Evolutionary conservation across 106 monocot species (phyloP).

Genomic region (Ottelia alismoides): DNA sequence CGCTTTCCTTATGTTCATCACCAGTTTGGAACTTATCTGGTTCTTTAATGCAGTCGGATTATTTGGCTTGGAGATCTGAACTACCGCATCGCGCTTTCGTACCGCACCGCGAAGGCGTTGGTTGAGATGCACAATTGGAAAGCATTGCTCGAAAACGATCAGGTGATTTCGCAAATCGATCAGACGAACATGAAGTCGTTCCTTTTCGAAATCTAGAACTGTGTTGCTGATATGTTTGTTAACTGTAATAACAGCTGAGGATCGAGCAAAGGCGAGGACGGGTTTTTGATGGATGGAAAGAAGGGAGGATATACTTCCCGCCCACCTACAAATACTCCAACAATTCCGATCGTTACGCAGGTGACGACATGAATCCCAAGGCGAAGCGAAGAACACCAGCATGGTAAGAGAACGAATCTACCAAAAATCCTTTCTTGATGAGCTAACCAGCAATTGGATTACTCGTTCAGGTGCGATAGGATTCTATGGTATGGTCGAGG

Average conservation of each 20-base stretch:
- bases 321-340: constrained; percentile 79
- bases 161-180: background rate
- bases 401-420: constrained; percentile 5
- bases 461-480: constrained; percentile 44
- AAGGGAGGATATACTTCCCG: constrained; percentile 48
- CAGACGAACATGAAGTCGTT: background rate
- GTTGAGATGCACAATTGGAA: constrained; percentile 17
- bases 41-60: constrained; percentile 4
- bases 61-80: constrained; percentile 13
- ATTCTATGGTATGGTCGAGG: constrained; percentile 62
- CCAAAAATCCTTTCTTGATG: background rate
- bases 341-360: constrained; percentile 60
- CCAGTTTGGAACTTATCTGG: background rate
- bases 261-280: constrained; percentile 16
- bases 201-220: no score
- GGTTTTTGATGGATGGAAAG: constrained; percentile 57
- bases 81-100: constrained; percentile 12
- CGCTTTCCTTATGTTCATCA: background rate
- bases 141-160: constrained; percentile 10
- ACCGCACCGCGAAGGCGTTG: constrained; percentile 5
- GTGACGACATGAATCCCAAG: constrained; percentile 20
- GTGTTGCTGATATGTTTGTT: background rate
- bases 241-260: background rate
- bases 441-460: background rate
- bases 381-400: constrained; percentile 48